These are phyloP conservation scores for Geotrichum klebahnii DNA, from an alignment of 1,139 yeast species.

Conservation along the genomic window DNA sequence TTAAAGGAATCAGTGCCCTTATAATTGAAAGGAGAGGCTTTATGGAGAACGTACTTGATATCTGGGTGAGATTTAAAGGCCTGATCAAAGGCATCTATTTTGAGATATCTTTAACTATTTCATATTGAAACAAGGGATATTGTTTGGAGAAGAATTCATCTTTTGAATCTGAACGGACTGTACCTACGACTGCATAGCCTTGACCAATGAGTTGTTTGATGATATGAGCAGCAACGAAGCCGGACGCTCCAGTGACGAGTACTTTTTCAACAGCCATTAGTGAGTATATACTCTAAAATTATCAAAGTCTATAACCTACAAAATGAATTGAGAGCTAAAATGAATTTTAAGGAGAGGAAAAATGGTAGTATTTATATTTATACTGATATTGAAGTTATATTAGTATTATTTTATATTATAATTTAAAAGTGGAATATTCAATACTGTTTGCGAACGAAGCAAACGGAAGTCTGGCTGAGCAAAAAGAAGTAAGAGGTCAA, in stretches of 20 bases:
- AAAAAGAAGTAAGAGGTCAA: too few species aligned
- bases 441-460: too few species aligned
- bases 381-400: too few species aligned
- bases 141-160: conserved; percentile 44
- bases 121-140: conserved; percentile 37
- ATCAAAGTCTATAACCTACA: too few species aligned
- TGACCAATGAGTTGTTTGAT: conserved; percentile 36
- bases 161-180: conserved; percentile 52
- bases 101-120: conserved; percentile 44
- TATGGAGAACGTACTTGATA: conserved; percentile 41
- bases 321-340: background rate
- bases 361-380: too few species aligned
- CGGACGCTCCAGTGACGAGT: conserved; percentile 57
- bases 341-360: too few species aligned
- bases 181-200: conserved; percentile 53
- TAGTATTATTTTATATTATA: too few species aligned
- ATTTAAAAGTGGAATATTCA: too few species aligned
- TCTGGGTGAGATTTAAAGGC: conserved; percentile 40
- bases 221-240: conserved; percentile 55
- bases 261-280: conserved; percentile 31
- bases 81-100: conserved; percentile 41
- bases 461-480: too few species aligned
- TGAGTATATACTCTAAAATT: too few species aligned
- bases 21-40: conserved; percentile 44
- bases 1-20: conserved; percentile 26